These are phyloP conservation scores for Nadsonia starkeyi-henricii DNA, from an alignment of 1,139 yeast species.

Conservation along the genomic window DNA sequence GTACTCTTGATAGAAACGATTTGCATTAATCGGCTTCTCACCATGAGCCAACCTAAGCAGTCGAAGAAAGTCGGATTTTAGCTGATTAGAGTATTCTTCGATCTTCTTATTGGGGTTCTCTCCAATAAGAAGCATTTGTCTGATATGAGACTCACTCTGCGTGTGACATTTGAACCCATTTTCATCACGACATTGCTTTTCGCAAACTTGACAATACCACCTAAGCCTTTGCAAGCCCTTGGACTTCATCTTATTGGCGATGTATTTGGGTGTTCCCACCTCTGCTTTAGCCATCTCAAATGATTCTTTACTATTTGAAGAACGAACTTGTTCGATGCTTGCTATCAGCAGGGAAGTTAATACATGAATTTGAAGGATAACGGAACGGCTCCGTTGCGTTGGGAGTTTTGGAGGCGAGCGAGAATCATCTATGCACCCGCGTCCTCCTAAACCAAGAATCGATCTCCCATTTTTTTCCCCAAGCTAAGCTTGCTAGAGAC, in stretches of 20 bases:
- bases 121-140: conserved; percentile 32
- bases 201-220: conserved; percentile 85
- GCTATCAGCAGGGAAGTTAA: no score
- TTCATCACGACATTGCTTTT: conserved; percentile 87
- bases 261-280: conserved; percentile 67
- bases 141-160: conserved; percentile 60
- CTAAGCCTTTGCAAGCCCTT: conserved; percentile 73
- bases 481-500: no score
- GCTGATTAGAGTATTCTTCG: conserved; percentile 44
- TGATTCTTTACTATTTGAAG: neutral
- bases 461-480: no score
- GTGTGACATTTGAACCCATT: conserved; percentile 89
- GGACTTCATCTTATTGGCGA: conserved; percentile 66
- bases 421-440: no score
- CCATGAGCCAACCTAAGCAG: conserved; percentile 61
- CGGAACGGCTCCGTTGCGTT: no score
- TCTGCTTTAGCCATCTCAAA: conserved; percentile 49
- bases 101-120: conserved; percentile 37
- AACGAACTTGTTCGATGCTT: no score
- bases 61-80: conserved; percentile 51
- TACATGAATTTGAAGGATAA: no score
- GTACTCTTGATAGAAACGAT: conserved; percentile 81
- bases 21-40: conserved; percentile 64
- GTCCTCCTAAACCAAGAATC: no score
- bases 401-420: no score